These are phyloP conservation scores for Didymella exigua DNA, from an alignment of 2,329 filamentous ascomycete genomes.

Conservation along the genomic window DNA sequence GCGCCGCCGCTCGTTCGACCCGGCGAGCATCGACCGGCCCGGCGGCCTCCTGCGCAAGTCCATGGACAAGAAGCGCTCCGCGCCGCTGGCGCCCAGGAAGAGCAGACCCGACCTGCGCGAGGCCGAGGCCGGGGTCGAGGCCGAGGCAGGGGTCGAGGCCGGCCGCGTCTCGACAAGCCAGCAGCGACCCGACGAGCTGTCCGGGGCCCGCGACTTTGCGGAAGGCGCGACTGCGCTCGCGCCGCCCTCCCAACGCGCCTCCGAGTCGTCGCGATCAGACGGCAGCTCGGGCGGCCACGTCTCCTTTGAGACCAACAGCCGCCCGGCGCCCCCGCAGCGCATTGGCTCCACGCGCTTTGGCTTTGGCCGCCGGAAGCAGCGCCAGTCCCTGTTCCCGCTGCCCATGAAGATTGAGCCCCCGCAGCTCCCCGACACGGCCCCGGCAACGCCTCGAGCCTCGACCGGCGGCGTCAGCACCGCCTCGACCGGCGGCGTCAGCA, in stretches of 20 bases:
- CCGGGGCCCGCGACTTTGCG: conserved; percentile 58
- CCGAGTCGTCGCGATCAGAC: conserved; percentile 90
- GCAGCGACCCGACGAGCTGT: conserved; percentile 51
- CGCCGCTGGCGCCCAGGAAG: conserved; percentile 37
- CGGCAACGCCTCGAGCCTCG: conserved; percentile 53
- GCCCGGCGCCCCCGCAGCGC: conserved; percentile 62
- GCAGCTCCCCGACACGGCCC: conserved; percentile 53
- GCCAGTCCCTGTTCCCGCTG: conserved; percentile 83
- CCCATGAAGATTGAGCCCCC: conserved; percentile 70
- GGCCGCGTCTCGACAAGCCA: conserved; percentile 66
- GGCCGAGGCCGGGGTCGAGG: conserved; percentile 50
- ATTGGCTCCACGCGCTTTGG: conserved; percentile 71
- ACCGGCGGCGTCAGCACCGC: conserved; percentile 46
- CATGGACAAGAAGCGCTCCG: conserved; percentile 41
- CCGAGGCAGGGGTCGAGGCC: conserved; percentile 50
- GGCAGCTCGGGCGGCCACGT: conserved; percentile 67
- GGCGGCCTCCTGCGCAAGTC: conserved; percentile 40
- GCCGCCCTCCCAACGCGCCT: conserved; percentile 69
- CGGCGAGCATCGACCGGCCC: conserved; percentile 36
- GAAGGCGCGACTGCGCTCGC: conserved; percentile 68
- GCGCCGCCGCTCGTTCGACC: conserved; percentile 47
- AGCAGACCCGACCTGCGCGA: conserved; percentile 40
- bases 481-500: conserved; percentile 40
- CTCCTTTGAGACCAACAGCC: conserved; percentile 43
- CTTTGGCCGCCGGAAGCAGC: conserved; percentile 72